Percentiles rank a stretch among this genome's conserved stretches.
phyloP scores from a whole-genome alignment of 352 stramenopile species.

The Phytophthora tentaculata region DNA sequence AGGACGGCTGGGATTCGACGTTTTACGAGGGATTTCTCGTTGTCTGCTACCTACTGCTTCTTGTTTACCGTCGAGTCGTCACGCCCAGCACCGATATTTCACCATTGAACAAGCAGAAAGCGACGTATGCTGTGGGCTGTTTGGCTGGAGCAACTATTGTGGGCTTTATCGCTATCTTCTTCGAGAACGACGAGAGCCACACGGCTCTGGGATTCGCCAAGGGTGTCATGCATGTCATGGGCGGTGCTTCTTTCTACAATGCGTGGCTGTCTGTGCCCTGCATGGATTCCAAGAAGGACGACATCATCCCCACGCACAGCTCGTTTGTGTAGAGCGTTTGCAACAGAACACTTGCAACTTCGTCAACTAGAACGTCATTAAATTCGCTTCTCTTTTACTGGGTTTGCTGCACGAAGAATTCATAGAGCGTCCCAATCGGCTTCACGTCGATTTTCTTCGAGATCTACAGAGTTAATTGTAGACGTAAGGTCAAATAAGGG shows the following conservation, averaged over 20 bases:
- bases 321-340: slow-evolving; percentile 49
- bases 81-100: slow-evolving; percentile 54
- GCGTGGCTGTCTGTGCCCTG: slow-evolving; percentile 79
- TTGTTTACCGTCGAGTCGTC: slow-evolving; percentile 60
- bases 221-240: slow-evolving; percentile 72
- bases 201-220: slow-evolving; percentile 63
- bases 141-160: slow-evolving; percentile 49
- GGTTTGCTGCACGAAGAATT: slow-evolving; percentile 32
- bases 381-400: slow-evolving; percentile 6
- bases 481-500: slow-evolving; percentile 21
- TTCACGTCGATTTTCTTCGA: slow-evolving; percentile 33
- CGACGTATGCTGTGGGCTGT: slow-evolving; percentile 55
- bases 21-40: slow-evolving; percentile 76
- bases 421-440: slow-evolving; percentile 47
- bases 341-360: slow-evolving; percentile 1
- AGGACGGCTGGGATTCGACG: slow-evolving; percentile 81
- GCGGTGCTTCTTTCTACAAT: slow-evolving; percentile 75
- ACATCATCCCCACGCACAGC: slow-evolving; percentile 76
- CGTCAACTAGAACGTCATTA: not conserved
- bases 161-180: slow-evolving; percentile 58
- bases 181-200: slow-evolving; percentile 48
- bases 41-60: slow-evolving; percentile 55
- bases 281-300: slow-evolving; percentile 85
- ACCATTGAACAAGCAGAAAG: slow-evolving; percentile 62
- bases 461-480: slow-evolving; percentile 35